Evolutionary conservation across 2,329 filamentous ascomycete genomes (phyloP).

Genomic region (Bipolaris sorokiniana): DNA sequence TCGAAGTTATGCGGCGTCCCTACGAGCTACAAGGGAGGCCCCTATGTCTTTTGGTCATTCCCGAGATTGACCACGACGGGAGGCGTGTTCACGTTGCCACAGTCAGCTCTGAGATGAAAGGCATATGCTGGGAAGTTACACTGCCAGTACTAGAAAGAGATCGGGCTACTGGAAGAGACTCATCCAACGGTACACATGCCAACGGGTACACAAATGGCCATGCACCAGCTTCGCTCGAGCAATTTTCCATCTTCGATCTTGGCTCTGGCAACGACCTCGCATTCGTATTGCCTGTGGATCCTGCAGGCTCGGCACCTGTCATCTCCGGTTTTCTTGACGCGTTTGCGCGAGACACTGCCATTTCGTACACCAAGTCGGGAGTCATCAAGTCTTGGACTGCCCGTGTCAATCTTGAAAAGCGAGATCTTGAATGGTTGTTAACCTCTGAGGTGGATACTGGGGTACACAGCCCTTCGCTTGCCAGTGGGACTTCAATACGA

Average conservation of each 20-base stretch:
- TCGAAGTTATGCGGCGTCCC: conserved; percentile 62
- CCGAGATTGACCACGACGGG: conserved; percentile 64
- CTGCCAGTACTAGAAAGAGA: conserved; percentile 58
- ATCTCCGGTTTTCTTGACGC: conserved; percentile 82
- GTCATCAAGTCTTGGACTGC: conserved; percentile 85
- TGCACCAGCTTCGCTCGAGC: conserved; percentile 57
- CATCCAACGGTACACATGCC: conserved; percentile 29
- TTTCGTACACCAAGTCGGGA: conserved; percentile 80
- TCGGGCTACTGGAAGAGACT: conserved; percentile 35
- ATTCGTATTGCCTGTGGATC: conserved; percentile 80
- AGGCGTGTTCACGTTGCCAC: conserved; percentile 72
- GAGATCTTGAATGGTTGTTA: conserved; percentile 76
- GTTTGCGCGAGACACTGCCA: conserved; percentile 83
- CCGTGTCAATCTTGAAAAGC: conserved; percentile 66
- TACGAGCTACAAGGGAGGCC: conserved; percentile 73
- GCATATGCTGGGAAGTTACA: conserved; percentile 79
- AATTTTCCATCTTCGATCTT: conserved; percentile 76
- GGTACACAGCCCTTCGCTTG: conserved; percentile 73
- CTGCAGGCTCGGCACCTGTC: conserved; percentile 74
- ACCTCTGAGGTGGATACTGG: conserved; percentile 84
- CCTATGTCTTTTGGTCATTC: conserved; percentile 79
- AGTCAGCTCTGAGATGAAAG: conserved; percentile 77
- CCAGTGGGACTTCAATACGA: conserved; percentile 83
- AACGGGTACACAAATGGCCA: conserved; percentile 42
- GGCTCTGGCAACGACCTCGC: conserved; percentile 60